These are phyloP conservation scores for Passiflora organensis DNA, from an alignment of 345 rosid genomes.

Conservation along the genomic window DNA sequence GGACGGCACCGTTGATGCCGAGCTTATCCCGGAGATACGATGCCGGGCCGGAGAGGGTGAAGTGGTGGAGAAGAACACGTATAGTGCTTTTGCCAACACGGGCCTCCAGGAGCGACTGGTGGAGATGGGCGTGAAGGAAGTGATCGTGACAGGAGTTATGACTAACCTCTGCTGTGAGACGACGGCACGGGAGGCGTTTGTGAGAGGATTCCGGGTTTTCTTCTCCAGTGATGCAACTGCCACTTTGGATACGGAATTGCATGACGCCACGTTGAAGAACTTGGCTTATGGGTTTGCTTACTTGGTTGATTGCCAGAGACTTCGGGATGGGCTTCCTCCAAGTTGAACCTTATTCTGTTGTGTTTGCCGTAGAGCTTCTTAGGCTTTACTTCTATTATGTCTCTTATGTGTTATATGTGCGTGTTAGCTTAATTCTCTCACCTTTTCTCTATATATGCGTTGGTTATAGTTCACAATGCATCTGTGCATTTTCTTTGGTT, in stretches of 20 bases:
- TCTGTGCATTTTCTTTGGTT: too few species aligned
- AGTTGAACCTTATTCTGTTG: not conserved
- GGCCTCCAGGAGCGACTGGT: conserved; percentile 45
- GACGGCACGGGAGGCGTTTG: conserved; percentile 77
- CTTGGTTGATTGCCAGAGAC: conserved; percentile 48
- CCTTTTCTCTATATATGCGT: too few species aligned
- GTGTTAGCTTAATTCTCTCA: too few species aligned
- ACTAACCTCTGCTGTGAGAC: conserved; percentile 83
- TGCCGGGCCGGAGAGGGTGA: conserved; percentile 24
- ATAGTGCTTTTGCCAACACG: conserved; percentile 58
- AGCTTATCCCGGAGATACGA: conserved; percentile 45
- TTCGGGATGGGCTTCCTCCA: not conserved
- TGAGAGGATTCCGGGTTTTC: conserved; percentile 65
- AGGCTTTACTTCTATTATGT: too few species aligned
- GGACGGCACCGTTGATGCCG: conserved; percentile 55
- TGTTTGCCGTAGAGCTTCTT: too few species aligned
- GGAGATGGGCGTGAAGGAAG: conserved; percentile 61
- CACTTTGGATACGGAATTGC: conserved; percentile 48
- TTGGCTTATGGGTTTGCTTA: conserved; percentile 70
- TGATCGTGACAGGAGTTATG: conserved; percentile 69
- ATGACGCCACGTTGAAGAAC: conserved; percentile 58
- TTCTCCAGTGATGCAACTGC: conserved; percentile 79
- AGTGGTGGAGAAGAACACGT: conserved; percentile 66
- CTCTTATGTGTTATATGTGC: too few species aligned
- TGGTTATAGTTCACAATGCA: too few species aligned